Evolutionary conservation across 345 rosid genomes (phyloP), one percentile per base, ranked within the genome.

Genomic region (Brassica rapa): DNA sequence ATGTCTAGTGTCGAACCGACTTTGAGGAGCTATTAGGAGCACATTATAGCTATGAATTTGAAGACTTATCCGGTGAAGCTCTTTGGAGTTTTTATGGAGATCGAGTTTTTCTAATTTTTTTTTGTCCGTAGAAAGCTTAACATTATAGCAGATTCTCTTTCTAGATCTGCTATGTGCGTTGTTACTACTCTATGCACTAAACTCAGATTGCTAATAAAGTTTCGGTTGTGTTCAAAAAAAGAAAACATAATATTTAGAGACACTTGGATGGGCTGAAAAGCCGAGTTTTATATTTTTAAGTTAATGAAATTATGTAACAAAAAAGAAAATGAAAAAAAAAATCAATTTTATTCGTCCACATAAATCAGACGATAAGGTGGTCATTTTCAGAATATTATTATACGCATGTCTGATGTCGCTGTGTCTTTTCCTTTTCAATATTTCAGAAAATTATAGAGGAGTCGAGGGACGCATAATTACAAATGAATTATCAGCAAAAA

Each of bases 321-420:
- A 24, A 59, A 24, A 0, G 10, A 9, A 19, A 53, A 21, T 3
- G 3, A 25, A 60, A 11, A 25, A 5, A 57, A 0, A 57, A 57
- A 23, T 11, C 65, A 61, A 27, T 27, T 27, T 61, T 27, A 27
- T 32, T 49, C 43, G 43, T 55, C 39, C 62, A 49, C 25, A 11
- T 15, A 15, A 8, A 69, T 16, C 16, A 30, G 37, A 49, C 49
- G 15, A 35, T 73, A 73, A 64, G 70, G 77, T 65, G 71, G 71
- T 74, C 71, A 19, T 35, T 76, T 68, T 46, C 62, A 59, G 9
- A 76, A 43, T 68, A 57, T 51, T 33, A 57, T 53, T 65, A 9
- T 65, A 74, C 39, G 59, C 55, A 53, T 66, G 64, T 60, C 64
- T 66, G 29, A 61, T 64, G 63, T 73, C 30, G 57, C 9, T 51